Conservation (phyloP, 495 filamentous ascomycete species). For the Hypoxylon lienhwacheense region DNA sequence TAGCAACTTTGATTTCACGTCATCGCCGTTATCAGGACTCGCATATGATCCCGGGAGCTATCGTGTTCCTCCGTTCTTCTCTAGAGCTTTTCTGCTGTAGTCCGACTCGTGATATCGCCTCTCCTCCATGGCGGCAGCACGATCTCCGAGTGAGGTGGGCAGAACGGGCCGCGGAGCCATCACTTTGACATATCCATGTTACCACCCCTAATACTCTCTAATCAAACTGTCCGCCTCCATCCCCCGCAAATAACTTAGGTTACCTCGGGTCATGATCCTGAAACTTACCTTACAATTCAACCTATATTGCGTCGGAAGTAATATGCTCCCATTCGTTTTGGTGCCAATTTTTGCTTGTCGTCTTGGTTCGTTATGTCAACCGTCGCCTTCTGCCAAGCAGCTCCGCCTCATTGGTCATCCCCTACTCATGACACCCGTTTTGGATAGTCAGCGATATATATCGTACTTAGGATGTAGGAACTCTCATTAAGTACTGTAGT, state of each 20-base stretch:
- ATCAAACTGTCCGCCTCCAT: conserved; percentile 19
- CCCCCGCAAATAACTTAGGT: conserved; percentile 36
- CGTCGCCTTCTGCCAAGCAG: conserved; percentile 3
- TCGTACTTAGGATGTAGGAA: background rate
- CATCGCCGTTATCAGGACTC: conserved; percentile 24
- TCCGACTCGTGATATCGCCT: conserved; percentile 17
- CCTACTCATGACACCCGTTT: conserved; percentile 16
- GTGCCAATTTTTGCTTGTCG: conserved; percentile 10
- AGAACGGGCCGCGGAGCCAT: conserved; percentile 38
- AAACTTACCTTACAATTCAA: conserved; percentile 33
- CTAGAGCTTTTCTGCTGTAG: conserved; percentile 2
- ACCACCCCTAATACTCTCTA: conserved; percentile 23
- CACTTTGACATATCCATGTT: conserved; percentile 19
- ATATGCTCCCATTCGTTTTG: conserved; percentile 13
- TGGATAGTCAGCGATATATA: conserved; percentile 21
- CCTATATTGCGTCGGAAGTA: conserved; percentile 31
- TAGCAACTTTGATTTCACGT: conserved; percentile 19
- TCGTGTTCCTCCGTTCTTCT: conserved; percentile 24
- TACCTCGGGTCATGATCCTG: conserved; percentile 34
- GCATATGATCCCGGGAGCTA: conserved; percentile 21
- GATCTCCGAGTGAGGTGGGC: conserved; percentile 39
- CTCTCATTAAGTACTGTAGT: conserved; percentile 13
- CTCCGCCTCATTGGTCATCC: conserved; percentile 16
- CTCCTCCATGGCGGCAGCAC: conserved; percentile 29
- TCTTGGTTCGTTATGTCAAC: conserved; percentile 29